Base-by-base conservation (phyloP, 2,329 filamentous ascomycete genomes). In the Capronia americana region DNA sequence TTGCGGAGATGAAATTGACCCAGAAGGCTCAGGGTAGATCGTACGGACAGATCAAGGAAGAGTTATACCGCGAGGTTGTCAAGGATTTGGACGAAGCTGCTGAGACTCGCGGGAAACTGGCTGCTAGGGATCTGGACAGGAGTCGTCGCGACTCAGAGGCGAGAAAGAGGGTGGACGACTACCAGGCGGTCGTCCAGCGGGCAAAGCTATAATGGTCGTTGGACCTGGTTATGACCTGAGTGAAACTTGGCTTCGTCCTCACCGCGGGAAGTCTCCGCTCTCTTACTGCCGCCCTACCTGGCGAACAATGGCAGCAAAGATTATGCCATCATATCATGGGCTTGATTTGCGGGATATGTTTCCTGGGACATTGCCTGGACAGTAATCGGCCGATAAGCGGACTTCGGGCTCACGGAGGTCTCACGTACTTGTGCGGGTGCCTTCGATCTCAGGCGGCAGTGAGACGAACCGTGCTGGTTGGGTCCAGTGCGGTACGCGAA, bases 1-100 rank as follows among this genome's bases (percentile, higher is more conserved):
- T 93, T 17, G 76, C 79, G 41, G 85, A 88, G 64, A 81, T 85
- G 53, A 84, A 84, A 57, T 77, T 95, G 66, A 78, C 84, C 5
- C 80, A 82, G 30, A 92, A 91, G 82, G 84, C 84, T 0, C 83
- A 85, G 70, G 86, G 84, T 38, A 87, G 87, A 11, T 86, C 91
- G 28, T 94, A 92, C 75, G 88, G 89, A 2, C 74, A 83, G 62
- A 79, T 95, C 75, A 94, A 93, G 83, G 80, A 83, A 68, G 91
- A 93, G 79, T 90, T 94, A 87, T 92, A 89, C 77, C 82, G 86
- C 24, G 87, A 90, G 75, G 85, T 86, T 6, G 75, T 92, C 38
- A 83, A 77, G 17, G 80, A 87, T 72, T 75, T 70, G 44, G 69
- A 85, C 63, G 79, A 79, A 30, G 79, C 83, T 71, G 85, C 82